phyloP scores from a whole-genome alignment of 768 basidiomycete species.

The Suillus decipiens region DNA sequence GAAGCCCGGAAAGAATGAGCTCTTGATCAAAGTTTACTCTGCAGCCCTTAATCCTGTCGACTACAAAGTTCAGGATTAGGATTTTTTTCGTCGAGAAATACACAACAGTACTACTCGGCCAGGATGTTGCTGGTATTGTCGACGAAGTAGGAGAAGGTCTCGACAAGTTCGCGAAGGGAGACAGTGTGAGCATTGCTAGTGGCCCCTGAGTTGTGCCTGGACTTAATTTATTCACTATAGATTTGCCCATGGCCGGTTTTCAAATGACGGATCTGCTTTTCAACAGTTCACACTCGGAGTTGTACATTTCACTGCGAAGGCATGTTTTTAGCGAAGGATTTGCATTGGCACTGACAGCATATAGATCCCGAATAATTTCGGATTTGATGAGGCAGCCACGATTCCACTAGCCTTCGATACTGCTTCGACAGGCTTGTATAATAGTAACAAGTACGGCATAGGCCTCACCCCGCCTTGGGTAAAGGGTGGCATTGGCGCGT shows the following conservation, averaged over 20 bases:
- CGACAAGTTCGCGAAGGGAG: slow-evolving; percentile 36
- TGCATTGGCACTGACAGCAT: background rate
- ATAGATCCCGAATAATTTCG: slow-evolving; percentile 45
- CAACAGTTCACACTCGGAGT: slow-evolving; percentile 43
- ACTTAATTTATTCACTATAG: slow-evolving; percentile 27
- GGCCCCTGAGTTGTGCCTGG: background rate
- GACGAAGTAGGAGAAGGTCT: slow-evolving; percentile 41
- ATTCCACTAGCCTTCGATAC: slow-evolving; percentile 50
- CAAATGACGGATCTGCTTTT: slow-evolving; percentile 33
- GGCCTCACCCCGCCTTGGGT: slow-evolving; percentile 41
- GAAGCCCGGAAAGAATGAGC: slow-evolving; percentile 38
- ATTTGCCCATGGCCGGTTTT: slow-evolving; percentile 32
- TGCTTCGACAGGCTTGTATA: slow-evolving; percentile 49
- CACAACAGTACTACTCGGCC: slow-evolving; percentile 38
- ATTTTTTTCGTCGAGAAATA: slow-evolving; percentile 35
- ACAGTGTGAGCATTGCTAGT: slow-evolving; percentile 35
- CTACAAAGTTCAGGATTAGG: slow-evolving; percentile 41
- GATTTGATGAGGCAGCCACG: slow-evolving; percentile 47
- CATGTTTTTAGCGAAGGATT: slow-evolving; percentile 14
- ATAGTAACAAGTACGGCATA: slow-evolving; percentile 34
- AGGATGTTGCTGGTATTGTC: slow-evolving; percentile 41
- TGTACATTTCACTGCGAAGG: slow-evolving; percentile 40
- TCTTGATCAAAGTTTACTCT: slow-evolving; percentile 43
- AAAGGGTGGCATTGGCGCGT: slow-evolving; percentile 35
- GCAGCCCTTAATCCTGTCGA: slow-evolving; percentile 49